Base-by-base conservation (phyloP, 1,139 yeast genomes). In the Scheffersomyces lignicola region DNA sequence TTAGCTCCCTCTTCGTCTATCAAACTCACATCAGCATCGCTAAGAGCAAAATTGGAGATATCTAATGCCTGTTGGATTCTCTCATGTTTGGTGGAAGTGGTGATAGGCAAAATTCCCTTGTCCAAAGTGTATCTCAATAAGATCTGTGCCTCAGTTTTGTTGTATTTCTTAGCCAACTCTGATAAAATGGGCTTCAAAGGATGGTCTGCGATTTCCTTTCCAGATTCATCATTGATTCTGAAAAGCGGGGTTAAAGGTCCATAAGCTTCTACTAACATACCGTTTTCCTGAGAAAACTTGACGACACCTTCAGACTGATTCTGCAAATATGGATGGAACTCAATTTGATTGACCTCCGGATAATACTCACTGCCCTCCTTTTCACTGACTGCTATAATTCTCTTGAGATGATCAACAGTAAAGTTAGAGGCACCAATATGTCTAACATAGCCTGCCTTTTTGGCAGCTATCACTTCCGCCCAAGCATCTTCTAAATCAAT, bases 81-180 rank as follows among this genome's bases (percentile, higher is more conserved):
- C 30, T 69, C 72, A 12, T 58, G 59, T 46, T 80, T 78, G 5
- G 80, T 68, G 16, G 87, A 76, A 3, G 94, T 84, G 14, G 94
- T 84, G 18, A 85, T 64, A 3, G 94, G 89, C 30, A 85, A 54
- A 17, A 83, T 69, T 7, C 80, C 83, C 37, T 62, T 71, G 47
- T 80, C 80, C 33, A 74, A 62, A 5, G 78, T 78, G 83, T 89
- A 86, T 51, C 85, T 69, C 41, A 87, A 65, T 37, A 85, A 60
- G 31, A 87, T 62, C 52, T 82, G 86, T 15, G 81, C 76, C 18
- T 70, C 65, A 10, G 85, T 65, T 47, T 72, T 80, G 24, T 51
- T 49, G 51, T 85, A 80, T 49, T 82, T 82, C 13, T 54, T 47
- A 11, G 78, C 62, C 40, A 87, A 57, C 35, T 67, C 56, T 0